Evolutionary conservation across 805 yeast genomes (phyloP).

Genomic region (Candida maris): DNA sequence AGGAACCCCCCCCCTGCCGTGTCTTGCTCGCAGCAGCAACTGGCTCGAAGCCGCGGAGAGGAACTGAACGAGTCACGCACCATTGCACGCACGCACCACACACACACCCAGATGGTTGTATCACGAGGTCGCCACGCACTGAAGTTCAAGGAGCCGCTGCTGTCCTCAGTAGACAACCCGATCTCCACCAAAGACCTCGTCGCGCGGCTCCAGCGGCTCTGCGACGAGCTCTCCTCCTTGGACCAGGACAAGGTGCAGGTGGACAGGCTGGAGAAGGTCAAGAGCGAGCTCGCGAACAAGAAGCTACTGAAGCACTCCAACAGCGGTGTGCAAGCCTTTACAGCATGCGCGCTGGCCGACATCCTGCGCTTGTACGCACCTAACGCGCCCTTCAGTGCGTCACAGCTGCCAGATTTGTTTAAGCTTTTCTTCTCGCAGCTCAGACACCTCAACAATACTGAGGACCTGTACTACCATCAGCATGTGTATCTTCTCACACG

Average conservation of each 20-base stretch:
- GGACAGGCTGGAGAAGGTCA: conserved; percentile 40
- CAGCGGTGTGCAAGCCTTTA: conserved; percentile 62
- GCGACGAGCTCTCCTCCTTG: conserved; percentile 57
- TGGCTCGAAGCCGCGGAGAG: no score
- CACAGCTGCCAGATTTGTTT: conserved; percentile 62
- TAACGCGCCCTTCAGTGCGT: conserved; percentile 77
- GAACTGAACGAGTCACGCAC: no score
- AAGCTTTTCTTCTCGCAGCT: conserved; percentile 63
- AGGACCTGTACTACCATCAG: conserved; percentile 60
- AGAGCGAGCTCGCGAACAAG: conserved; percentile 50
- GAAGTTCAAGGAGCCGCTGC: conserved; percentile 28
- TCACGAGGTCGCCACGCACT: conserved; percentile 16
- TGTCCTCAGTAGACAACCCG: conserved; percentile 54
- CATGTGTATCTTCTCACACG: conserved; percentile 62
- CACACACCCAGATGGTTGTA: conserved; percentile 20
- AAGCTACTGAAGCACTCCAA: conserved; percentile 62
- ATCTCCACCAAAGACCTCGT: conserved; percentile 62
- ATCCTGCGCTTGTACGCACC: conserved; percentile 79
- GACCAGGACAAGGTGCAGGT: conserved; percentile 59
- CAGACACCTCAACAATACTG: conserved; percentile 43
- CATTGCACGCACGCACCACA: no score
- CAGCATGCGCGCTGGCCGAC: conserved; percentile 74
- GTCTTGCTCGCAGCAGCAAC: not conserved
- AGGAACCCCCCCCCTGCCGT: not conserved
- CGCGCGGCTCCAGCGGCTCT: conserved; percentile 51